Evolutionary conservation across 371 early-diverging fungal genomes (phyloP).

Genomic region (Mortierella sp.): DNA sequence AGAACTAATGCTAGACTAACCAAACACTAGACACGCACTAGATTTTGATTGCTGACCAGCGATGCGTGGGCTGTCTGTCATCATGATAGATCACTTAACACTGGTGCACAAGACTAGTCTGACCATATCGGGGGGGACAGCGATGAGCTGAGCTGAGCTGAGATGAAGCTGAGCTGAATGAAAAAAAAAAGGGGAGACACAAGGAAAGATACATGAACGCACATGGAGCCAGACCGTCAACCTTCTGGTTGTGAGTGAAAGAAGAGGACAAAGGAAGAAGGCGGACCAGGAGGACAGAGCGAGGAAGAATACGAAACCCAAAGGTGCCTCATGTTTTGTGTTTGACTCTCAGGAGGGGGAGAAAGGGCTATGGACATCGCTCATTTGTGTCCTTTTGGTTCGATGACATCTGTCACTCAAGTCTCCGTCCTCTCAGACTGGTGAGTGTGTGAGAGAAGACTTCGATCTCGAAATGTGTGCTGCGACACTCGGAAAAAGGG

Average conservation of each 20-base stretch:
- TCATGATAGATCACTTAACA: too few relatives aligned
- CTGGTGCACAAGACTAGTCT: too few relatives aligned
- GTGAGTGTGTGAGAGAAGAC: too few relatives aligned
- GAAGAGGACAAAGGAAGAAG: constrained; percentile 1
- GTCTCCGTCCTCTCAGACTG: constrained; percentile 1
- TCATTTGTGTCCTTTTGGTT: constrained; percentile 11
- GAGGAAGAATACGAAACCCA: not conserved
- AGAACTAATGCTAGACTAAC: too few relatives aligned
- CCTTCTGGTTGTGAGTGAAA: not conserved
- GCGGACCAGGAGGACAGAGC: not conserved
- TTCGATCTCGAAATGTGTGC: not conserved
- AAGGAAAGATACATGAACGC: too few relatives aligned
- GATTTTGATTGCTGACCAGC: too few relatives aligned
- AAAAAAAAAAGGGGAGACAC: not conserved
- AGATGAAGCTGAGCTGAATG: not conserved
- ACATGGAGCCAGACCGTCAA: not conserved
- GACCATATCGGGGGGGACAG: not conserved
- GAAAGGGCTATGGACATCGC: not conserved
- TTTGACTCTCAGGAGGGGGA: constrained; percentile 8
- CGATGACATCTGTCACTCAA: constrained; percentile 12
- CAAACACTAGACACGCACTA: too few relatives aligned
- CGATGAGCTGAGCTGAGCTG: constrained; percentile 25
- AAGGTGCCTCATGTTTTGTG: constrained; percentile 9
- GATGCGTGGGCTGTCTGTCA: too few relatives aligned
- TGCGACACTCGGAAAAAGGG: constrained; percentile 22